A percentile compares a stretch with the other conserved stretches of the same genome.
Conservation (phyloP, 2,329 filamentous ascomycete species). For the Alternaria incomplexa region DNA sequence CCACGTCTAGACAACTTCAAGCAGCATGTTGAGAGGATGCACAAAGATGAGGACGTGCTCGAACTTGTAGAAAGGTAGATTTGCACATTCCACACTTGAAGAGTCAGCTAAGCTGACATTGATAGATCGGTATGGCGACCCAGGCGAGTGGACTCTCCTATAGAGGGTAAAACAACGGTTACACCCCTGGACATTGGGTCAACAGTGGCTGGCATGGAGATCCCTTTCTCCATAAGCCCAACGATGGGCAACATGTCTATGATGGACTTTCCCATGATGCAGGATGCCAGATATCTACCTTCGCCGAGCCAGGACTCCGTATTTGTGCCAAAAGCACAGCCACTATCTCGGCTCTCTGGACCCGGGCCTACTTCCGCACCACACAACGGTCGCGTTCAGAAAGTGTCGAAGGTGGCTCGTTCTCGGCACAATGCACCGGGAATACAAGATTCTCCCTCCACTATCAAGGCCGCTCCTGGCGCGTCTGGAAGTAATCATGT, state of each 20-base stretch:
- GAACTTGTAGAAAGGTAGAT: constrained; percentile 56
- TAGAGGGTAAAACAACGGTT: constrained; percentile 18
- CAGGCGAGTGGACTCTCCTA: constrained; percentile 3
- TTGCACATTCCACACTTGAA: neutral
- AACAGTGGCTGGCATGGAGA: constrained; percentile 37
- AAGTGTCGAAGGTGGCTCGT: neutral
- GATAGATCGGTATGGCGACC: constrained; percentile 31
- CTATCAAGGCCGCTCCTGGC: neutral
- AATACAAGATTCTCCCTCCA: neutral
- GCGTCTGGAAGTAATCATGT: neutral
- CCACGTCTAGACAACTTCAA: constrained; percentile 86
- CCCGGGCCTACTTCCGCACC: neutral
- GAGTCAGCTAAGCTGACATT: constrained; percentile 17
- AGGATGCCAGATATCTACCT: constrained; percentile 23
- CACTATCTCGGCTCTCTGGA: neutral
- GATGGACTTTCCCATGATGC: constrained; percentile 30
- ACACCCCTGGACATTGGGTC: constrained; percentile 39
- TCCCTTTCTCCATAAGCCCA: constrained; percentile 18
- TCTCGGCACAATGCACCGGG: neutral
- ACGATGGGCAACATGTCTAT: constrained; percentile 16
- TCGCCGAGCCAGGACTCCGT: constrained; percentile 14
- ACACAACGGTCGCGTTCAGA: constrained; percentile 1
- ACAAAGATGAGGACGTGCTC: constrained; percentile 57
- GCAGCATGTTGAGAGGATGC: constrained; percentile 75
- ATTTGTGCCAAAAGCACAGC: neutral